A percentile compares a stretch with the other conserved stretches of the same genome.
phyloP scores from a whole-genome alignment of 2,329 filamentous ascomycete genomes.

The Lachnellula subtilissima region DNA sequence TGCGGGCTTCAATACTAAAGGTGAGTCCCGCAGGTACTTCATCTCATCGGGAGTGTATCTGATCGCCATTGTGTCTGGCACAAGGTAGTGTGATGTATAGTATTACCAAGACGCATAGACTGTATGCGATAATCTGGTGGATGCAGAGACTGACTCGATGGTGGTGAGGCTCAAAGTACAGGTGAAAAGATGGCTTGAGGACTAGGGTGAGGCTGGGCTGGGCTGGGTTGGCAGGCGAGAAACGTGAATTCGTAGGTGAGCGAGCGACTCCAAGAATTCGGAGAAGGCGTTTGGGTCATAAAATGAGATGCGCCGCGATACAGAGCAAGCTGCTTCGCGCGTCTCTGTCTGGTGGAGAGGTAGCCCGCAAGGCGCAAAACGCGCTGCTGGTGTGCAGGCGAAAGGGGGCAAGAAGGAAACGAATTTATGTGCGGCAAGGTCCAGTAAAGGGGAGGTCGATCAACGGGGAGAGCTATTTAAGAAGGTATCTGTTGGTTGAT shows the following conservation, averaged over 20 bases:
- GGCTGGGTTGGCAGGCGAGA: neutral
- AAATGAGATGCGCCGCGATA: neutral
- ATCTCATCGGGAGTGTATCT: slow-evolving; percentile 73
- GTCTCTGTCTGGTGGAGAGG: slow-evolving; percentile 12
- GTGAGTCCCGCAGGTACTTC: slow-evolving; percentile 71
- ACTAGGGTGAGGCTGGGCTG: too few species aligned
- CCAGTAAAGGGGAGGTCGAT: neutral
- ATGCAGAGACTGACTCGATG: neutral
- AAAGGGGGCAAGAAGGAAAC: neutral
- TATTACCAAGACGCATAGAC: neutral
- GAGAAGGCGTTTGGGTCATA: neutral
- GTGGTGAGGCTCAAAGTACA: neutral
- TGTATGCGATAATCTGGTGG: neutral
- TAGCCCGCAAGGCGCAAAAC: slow-evolving; percentile 20
- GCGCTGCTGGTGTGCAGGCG: slow-evolving; percentile 6
- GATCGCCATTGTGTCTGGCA: slow-evolving; percentile 27
- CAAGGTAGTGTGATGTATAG: neutral
- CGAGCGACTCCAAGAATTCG: neutral
- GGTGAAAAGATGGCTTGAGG: neutral
- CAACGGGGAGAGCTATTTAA: neutral
- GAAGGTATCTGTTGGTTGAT: neutral
- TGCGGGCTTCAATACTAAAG: slow-evolving; percentile 75
- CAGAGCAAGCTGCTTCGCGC: neutral
- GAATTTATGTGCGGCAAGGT: neutral
- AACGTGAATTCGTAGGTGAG: neutral